Evolutionary conservation across 352 stramenopile genomes (phyloP).

Genomic region (Globisporangium nunn): DNA sequence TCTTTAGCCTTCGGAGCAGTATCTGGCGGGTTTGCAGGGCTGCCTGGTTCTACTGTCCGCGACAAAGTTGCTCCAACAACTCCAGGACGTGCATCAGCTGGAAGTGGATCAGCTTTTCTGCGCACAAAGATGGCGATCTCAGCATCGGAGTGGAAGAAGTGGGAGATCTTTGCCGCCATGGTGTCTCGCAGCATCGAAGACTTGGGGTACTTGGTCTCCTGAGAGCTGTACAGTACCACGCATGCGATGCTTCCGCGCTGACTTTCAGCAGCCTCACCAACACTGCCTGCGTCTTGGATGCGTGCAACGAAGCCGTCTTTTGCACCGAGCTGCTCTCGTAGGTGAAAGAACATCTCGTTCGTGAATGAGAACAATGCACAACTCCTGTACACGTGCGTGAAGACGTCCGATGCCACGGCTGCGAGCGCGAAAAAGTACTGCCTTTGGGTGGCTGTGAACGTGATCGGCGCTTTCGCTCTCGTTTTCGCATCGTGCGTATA

Average conservation of each 20-base stretch:
- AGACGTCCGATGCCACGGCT: slow-evolving; percentile 40
- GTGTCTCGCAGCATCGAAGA: slow-evolving; percentile 14
- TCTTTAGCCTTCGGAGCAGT: neutral
- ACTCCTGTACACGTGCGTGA: slow-evolving; percentile 39
- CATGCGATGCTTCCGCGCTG: neutral
- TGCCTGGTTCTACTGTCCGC: neutral
- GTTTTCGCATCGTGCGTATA: slow-evolving; percentile 39
- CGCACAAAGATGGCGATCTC: slow-evolving; percentile 10
- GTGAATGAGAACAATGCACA: slow-evolving; percentile 47
- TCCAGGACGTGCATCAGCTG: neutral
- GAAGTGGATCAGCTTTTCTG: slow-evolving; percentile 9
- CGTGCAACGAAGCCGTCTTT: slow-evolving; percentile 39
- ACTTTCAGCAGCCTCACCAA: neutral
- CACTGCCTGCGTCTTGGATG: slow-evolving; percentile 8
- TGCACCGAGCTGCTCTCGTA: slow-evolving; percentile 34
- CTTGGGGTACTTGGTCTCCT: slow-evolving; percentile 20
- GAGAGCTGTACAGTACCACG: slow-evolving; percentile 22
- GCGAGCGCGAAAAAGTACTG: slow-evolving; percentile 53
- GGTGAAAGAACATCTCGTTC: slow-evolving; percentile 30
- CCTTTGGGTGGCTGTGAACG: slow-evolving; percentile 45
- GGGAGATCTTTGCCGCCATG: slow-evolving; percentile 23
- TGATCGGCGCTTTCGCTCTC: neutral
- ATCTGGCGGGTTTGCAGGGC: too few relatives aligned
- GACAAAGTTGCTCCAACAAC: neutral
- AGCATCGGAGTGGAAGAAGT: slow-evolving; percentile 21